A percentile compares a stretch with the other conserved stretches of the same genome.
phyloP scores from a whole-genome alignment of 352 stramenopile species.

The Globisporangium emineosum region DNA sequence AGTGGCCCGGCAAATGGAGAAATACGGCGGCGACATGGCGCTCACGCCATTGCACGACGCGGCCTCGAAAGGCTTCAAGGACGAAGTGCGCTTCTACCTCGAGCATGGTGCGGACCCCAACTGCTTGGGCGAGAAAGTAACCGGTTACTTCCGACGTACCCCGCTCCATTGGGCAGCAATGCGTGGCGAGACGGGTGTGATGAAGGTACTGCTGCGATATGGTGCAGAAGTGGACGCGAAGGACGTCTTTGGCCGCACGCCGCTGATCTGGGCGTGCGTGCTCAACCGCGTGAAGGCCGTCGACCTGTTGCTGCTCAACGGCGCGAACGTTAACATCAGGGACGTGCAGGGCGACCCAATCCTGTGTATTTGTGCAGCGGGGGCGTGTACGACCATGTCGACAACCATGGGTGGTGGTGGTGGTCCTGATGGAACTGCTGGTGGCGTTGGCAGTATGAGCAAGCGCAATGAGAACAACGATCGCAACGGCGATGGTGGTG shows the following conservation, averaged over 20 bases:
- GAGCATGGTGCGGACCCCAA: constrained; percentile 66
- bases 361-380: constrained; percentile 62
- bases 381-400: constrained; percentile 26
- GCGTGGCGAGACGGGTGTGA: constrained; percentile 49
- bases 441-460: background rate
- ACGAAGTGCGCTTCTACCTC: constrained; percentile 64
- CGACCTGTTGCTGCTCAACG: constrained; percentile 49
- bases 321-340: constrained; percentile 54
- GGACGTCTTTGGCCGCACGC: constrained; percentile 69
- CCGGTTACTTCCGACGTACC: constrained; percentile 60
- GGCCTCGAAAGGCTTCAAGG: constrained; percentile 45
- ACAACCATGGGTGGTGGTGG: constrained; percentile 1
- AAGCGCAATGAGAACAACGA: constrained; percentile 17
- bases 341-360: constrained; percentile 65
- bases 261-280: constrained; percentile 69
- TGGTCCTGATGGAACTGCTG: background rate
- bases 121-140: constrained; percentile 65
- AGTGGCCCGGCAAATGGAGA: constrained; percentile 69
- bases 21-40: constrained; percentile 74
- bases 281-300: constrained; percentile 63
- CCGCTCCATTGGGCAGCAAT: constrained; percentile 83
- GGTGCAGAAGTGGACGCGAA: constrained; percentile 50
- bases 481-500: constrained; percentile 21
- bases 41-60: constrained; percentile 74
- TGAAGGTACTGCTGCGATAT: constrained; percentile 64